Evolutionary conservation across 129 eudicot genomes (phyloP).

Genomic region (Pittosporum tobira): DNA sequence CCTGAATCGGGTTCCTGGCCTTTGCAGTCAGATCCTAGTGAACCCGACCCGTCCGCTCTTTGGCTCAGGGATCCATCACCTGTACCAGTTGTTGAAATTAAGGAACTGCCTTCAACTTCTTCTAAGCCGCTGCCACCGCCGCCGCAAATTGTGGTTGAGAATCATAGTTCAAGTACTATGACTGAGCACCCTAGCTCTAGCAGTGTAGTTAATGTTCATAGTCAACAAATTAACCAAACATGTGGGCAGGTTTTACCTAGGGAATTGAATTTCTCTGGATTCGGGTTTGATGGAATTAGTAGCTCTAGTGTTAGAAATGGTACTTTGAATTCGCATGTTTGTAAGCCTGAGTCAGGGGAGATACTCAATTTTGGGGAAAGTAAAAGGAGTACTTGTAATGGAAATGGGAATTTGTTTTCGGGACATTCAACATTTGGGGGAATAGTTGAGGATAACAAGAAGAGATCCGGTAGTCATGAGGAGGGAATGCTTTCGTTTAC

Average conservation of each 20-base stretch:
- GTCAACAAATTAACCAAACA: constrained; percentile 7
- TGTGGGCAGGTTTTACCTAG: constrained; percentile 22
- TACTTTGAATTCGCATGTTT: constrained; percentile 7
- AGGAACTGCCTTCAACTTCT: constrained; percentile 10
- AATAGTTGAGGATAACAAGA: constrained; percentile 30
- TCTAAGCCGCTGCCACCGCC: background rate
- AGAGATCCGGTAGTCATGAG: constrained; percentile 41
- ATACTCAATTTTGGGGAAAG: constrained; percentile 63
- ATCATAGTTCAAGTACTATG: constrained; percentile 35
- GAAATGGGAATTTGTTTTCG: constrained; percentile 20
- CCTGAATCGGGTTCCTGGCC: constrained; percentile 1
- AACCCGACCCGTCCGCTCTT: constrained; percentile 48
- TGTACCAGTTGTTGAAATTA: constrained; percentile 15
- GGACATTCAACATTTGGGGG: constrained; percentile 24
- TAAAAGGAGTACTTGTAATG: constrained; percentile 23
- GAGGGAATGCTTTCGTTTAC: constrained; percentile 64
- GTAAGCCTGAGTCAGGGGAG: constrained; percentile 72
- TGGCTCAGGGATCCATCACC: constrained; percentile 62
- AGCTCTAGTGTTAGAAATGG: constrained; percentile 23
- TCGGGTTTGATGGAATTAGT: constrained; percentile 25
- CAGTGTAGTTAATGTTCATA: constrained; percentile 2
- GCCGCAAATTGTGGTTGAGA: constrained; percentile 26
- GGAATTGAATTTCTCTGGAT: constrained; percentile 64
- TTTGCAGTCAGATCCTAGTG: constrained; percentile 16
- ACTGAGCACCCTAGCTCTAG: constrained; percentile 31